phyloP scores from a whole-genome alignment of 208 protist species.

The Vickermania spadyakhi region DNA sequence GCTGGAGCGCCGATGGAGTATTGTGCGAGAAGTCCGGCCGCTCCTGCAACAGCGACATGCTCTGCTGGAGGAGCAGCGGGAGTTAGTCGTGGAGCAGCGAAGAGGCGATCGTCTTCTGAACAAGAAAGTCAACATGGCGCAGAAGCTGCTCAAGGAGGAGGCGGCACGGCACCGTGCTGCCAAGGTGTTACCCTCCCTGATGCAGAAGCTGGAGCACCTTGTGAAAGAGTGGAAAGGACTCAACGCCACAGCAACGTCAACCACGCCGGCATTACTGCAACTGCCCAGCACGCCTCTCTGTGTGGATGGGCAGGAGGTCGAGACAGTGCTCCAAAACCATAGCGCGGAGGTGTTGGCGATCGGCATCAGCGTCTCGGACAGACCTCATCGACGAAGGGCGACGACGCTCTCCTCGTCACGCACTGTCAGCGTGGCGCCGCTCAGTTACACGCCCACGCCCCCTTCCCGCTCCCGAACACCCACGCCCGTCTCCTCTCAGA shows the following conservation, averaged over 20 bases:
- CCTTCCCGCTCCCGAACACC: too few species aligned
- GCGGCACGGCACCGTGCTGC: slow-evolving; percentile 40
- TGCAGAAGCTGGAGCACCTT: slow-evolving; percentile 27
- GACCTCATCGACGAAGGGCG: too few species aligned
- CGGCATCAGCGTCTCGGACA: too few species aligned
- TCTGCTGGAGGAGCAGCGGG: slow-evolving; percentile 35
- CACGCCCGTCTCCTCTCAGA: too few species aligned
- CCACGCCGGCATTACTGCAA: too few species aligned
- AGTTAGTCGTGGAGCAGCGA: slow-evolving; percentile 20
- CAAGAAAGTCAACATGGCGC: slow-evolving; percentile 80
- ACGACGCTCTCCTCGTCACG: too few species aligned
- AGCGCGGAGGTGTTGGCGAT: neutral
- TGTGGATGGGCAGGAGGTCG: neutral
- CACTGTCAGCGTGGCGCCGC: too few species aligned
- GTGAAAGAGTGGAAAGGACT: slow-evolving; percentile 36
- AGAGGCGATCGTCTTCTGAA: slow-evolving; percentile 66
- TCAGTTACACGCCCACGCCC: too few species aligned
- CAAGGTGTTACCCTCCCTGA: slow-evolving; percentile 50
- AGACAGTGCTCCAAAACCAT: neutral
- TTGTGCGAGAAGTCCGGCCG: slow-evolving; percentile 27
- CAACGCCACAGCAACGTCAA: too few species aligned
- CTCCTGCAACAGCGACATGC: slow-evolving; percentile 25
- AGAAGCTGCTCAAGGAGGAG: slow-evolving; percentile 73
- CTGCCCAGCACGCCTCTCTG: too few species aligned
- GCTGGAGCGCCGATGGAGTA: slow-evolving; percentile 21